Evolutionary conservation across 192 early-diverging fungal species (phyloP).

Genomic region (Coemansia sp.): DNA sequence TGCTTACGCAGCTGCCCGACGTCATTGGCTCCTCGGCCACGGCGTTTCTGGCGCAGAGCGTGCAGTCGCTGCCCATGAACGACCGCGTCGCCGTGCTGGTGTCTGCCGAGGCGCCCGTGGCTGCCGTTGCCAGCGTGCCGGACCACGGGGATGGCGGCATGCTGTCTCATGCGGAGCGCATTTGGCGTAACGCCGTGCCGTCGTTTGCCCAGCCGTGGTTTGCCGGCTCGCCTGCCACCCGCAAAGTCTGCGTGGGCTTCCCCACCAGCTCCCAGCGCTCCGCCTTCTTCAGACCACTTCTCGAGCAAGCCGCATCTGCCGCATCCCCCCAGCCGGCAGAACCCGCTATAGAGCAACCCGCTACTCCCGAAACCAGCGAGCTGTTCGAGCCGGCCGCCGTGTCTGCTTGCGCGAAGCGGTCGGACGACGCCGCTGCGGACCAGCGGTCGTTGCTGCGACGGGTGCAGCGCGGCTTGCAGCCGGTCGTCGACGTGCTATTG

Average conservation of each 20-base stretch:
- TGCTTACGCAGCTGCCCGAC: conserved; percentile 55
- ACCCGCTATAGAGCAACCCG: neutral
- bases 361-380: too few relatives aligned
- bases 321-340: neutral
- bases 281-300: conserved; percentile 22
- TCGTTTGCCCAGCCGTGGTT: conserved; percentile 24
- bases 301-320: conserved; percentile 3
- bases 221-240: conserved; percentile 1
- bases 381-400: too few relatives aligned
- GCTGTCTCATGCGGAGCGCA: conserved; percentile 12
- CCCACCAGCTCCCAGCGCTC: conserved; percentile 5
- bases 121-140: conserved; percentile 12
- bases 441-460: neutral
- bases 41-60: conserved; percentile 50
- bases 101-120: conserved; percentile 49
- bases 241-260: conserved; percentile 6
- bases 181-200: conserved; percentile 11
- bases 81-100: conserved; percentile 59
- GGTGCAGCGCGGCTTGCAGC: neutral
- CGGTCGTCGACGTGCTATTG: conserved; percentile 10
- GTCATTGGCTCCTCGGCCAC: conserved; percentile 46
- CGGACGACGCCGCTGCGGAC: too few relatives aligned
- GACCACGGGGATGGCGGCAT: neutral
- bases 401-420: too few relatives aligned
- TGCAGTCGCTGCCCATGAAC: conserved; percentile 50